Percentiles rank a stretch among this genome's conserved stretches.
These are phyloP conservation scores for Macrophomina pseudophaseolina DNA, from an alignment of 2,329 filamentous ascomycete genomes.

Conservation along the genomic window DNA sequence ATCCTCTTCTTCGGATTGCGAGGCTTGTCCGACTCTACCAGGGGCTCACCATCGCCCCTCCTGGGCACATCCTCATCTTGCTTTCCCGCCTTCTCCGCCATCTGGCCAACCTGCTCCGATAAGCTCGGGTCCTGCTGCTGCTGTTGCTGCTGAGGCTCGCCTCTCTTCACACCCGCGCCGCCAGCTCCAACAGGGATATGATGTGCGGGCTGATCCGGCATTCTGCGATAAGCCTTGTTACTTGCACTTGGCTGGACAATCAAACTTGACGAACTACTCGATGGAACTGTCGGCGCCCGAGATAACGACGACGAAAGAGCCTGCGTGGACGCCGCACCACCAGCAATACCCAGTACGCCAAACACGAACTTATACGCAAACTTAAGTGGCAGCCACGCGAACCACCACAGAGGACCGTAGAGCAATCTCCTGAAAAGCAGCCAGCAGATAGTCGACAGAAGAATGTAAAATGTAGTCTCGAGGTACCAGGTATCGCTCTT, in stretches of 20 bases:
- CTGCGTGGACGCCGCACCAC: slow-evolving; percentile 25
- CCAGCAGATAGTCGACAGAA: slow-evolving; percentile 80
- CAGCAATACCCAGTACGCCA: slow-evolving; percentile 53
- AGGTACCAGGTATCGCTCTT: slow-evolving; percentile 99
- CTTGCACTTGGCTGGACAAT: slow-evolving; percentile 53
- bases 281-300: slow-evolving; percentile 25
- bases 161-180: slow-evolving; percentile 52
- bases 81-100: slow-evolving; percentile 43
- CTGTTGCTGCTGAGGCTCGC: slow-evolving; percentile 28
- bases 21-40: slow-evolving; percentile 47
- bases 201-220: slow-evolving; percentile 38
- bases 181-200: slow-evolving; percentile 55
- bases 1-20: slow-evolving; percentile 66
- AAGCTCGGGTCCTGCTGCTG: slow-evolving; percentile 41
- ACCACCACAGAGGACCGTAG: slow-evolving; percentile 90
- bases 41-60: slow-evolving; percentile 53
- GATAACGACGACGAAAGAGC: background rate
- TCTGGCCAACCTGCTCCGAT: slow-evolving; percentile 49
- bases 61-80: slow-evolving; percentile 35
- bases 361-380: slow-evolving; percentile 64
- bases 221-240: slow-evolving; percentile 40
- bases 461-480: slow-evolving; percentile 83
- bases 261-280: slow-evolving; percentile 39
- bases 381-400: slow-evolving; percentile 82
- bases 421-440: slow-evolving; percentile 81